Evolutionary conservation across 257 asterid species (phyloP).

Genomic region (Capsicum chinense): DNA sequence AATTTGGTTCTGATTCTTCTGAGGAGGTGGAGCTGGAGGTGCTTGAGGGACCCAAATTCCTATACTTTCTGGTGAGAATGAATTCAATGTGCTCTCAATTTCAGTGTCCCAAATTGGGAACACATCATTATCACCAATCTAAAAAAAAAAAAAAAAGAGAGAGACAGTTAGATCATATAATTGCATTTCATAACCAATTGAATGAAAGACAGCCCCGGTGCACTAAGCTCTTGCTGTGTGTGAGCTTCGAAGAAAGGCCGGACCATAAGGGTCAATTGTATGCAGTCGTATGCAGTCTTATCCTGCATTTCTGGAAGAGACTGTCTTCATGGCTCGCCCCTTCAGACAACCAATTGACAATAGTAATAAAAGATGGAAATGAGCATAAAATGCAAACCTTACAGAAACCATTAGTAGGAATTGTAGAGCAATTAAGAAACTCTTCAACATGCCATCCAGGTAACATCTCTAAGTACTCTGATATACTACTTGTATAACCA

Average conservation of each 20-base stretch:
- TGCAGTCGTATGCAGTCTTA: no score
- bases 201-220: no score
- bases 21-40: slow-evolving; percentile 34
- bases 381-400: slow-evolving; percentile 53
- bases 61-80: slow-evolving; percentile 44
- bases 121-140: slow-evolving; percentile 57
- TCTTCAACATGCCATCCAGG: slow-evolving; percentile 98
- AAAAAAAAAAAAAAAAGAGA: slow-evolving; percentile 15
- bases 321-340: no score
- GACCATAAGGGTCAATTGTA: no score
- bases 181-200: background rate
- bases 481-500: slow-evolving; percentile 59
- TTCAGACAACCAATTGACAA: background rate
- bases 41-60: slow-evolving; percentile 79
- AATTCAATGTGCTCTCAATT: slow-evolving; percentile 39
- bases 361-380: background rate
- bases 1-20: slow-evolving; percentile 44
- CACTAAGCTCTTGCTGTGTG: no score
- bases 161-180: background rate
- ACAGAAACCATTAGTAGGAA: slow-evolving; percentile 48
- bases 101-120: slow-evolving; percentile 62
- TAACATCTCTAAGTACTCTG: slow-evolving; percentile 76
- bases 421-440: slow-evolving; percentile 61
- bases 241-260: no score
- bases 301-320: background rate